Percentiles rank a stretch among this genome's conserved stretches.
These are phyloP conservation scores for Boletales sp. DNA, from an alignment of 768 basidiomycete genomes.

Conservation along the genomic window DNA sequence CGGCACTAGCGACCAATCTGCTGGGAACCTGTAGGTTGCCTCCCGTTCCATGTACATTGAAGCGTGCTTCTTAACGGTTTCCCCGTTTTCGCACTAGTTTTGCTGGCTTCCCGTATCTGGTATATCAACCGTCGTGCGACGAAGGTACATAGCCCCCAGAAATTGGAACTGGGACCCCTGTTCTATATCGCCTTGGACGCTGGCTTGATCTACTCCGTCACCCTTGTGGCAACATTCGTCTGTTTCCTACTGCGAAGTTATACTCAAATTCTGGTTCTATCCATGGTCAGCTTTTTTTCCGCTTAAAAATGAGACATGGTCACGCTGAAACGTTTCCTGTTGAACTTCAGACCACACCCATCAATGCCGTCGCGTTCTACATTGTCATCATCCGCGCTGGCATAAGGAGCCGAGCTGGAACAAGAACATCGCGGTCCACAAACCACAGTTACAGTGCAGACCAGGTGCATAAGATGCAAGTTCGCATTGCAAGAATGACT, in stretches of 20 bases:
- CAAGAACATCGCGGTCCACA: neutral
- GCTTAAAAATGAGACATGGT: neutral
- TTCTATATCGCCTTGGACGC: conserved; percentile 35
- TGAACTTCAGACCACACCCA: conserved; percentile 30
- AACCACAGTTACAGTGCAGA: neutral
- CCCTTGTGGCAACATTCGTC: conserved; percentile 31
- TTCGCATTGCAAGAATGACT: conserved; percentile 3
- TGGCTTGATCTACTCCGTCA: conserved; percentile 35
- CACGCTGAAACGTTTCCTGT: neutral
- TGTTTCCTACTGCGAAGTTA: conserved; percentile 28
- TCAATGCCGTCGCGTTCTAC: conserved; percentile 41
- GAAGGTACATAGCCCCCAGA: conserved; percentile 9
- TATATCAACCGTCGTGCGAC: conserved; percentile 20
- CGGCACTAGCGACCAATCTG: conserved; percentile 32
- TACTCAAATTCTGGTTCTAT: conserved; percentile 34
- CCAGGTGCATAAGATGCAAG: neutral
- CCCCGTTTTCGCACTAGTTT: conserved; percentile 8
- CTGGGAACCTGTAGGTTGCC: conserved; percentile 26
- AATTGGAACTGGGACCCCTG: conserved; percentile 9
- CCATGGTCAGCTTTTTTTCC: conserved; percentile 26
- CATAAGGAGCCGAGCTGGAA: conserved; percentile 1
- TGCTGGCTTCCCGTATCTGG: conserved; percentile 31
- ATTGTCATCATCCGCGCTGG: conserved; percentile 41
- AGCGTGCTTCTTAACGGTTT: neutral
- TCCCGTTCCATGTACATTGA: neutral